These are phyloP conservation scores for Xylaria sp. DNA, from an alignment of 2,329 filamentous ascomycete genomes.

Conservation along the genomic window DNA sequence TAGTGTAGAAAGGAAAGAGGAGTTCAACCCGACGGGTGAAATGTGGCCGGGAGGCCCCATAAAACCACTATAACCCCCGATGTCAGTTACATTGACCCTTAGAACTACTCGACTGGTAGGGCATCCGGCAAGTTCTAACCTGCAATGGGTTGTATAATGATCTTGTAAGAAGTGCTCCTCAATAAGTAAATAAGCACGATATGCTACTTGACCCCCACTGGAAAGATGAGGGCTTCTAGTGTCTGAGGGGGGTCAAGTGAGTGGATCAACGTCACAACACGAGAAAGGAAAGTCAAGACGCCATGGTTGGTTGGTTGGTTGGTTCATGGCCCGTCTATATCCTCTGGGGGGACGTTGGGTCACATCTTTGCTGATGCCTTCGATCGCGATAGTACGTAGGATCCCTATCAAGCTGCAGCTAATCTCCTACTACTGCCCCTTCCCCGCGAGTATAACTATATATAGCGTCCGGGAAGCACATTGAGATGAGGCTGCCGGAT, in stretches of 20 bases:
- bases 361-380: background rate
- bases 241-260: conserved; percentile 23
- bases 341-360: background rate
- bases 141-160: background rate
- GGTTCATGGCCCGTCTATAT: background rate
- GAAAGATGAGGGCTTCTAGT: conserved; percentile 7
- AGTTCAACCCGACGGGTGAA: conserved; percentile 7
- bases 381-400: background rate
- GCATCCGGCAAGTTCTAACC: background rate
- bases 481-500: conserved; percentile 3
- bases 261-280: conserved; percentile 29
- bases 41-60: conserved; percentile 11
- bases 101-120: background rate
- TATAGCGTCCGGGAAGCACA: conserved; percentile 11
- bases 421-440: background rate
- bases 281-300: background rate
- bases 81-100: conserved; percentile 15
- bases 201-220: conserved; percentile 30
- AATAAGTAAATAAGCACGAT: background rate
- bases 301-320: background rate
- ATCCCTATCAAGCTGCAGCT: conserved; percentile 5
- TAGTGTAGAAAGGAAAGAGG: conserved; percentile 2
- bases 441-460: conserved; percentile 15
- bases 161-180: background rate
- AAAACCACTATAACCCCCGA: conserved; percentile 23